A percentile compares a stretch with the other conserved stretches of the same genome.
Conservation (phyloP, 2,329 filamentous ascomycete species). For the Stagonosporopsis rhizophila region DNA sequence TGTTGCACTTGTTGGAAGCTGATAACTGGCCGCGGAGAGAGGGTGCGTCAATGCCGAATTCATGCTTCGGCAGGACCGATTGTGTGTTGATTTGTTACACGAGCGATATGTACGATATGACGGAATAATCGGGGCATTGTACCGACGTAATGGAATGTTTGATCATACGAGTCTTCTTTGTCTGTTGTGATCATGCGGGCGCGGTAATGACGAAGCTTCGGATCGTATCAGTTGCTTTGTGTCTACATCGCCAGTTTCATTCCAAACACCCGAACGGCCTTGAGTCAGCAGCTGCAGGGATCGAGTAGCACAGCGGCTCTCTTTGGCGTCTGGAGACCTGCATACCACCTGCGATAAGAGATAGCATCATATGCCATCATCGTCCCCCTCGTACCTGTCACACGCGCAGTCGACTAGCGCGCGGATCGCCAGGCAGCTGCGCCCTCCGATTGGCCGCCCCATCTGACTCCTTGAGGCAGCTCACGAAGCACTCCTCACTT, state of each 20-base stretch:
- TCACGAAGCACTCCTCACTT: constrained; percentile 6
- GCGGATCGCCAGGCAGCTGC: constrained; percentile 16
- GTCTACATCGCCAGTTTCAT: neutral
- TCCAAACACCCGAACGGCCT: neutral
- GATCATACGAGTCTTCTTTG: neutral
- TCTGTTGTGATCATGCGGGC: neutral
- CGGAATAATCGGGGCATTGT: constrained; percentile 2
- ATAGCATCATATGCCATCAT: constrained; percentile 16
- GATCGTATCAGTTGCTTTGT: neutral
- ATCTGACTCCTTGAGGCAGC: constrained; percentile 17
- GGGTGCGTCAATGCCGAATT: constrained; percentile 7
- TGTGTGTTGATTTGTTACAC: constrained; percentile 13
- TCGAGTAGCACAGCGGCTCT: neutral
- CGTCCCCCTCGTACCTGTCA: constrained; percentile 19
- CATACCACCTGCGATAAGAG: constrained; percentile 7
- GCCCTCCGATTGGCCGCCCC: constrained; percentile 17
- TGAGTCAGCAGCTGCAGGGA: neutral
- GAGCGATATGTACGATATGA: constrained; percentile 27
- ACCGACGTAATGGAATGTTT: constrained; percentile 11
- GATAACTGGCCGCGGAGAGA: neutral
- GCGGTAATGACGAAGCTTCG: neutral
- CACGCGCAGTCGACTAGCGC: constrained; percentile 13
- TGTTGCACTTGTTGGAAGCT: constrained; percentile 19
- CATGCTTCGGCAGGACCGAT: constrained; percentile 33
- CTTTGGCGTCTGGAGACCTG: neutral